Base-by-base conservation (phyloP, 768 basidiomycete species). In the Psilocybe azurescens region DNA sequence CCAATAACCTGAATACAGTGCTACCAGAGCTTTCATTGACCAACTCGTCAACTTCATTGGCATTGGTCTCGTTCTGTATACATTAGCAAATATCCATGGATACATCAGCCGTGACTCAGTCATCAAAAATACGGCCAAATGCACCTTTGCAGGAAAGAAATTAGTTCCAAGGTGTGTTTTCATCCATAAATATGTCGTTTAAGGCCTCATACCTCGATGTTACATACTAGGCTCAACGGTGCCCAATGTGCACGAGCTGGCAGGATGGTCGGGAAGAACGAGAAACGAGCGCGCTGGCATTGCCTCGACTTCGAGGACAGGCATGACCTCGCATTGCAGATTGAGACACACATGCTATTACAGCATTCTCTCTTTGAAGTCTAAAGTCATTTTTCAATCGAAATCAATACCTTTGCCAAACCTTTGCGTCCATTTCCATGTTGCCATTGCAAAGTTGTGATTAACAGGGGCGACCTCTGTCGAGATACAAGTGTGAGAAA, bases 211-310 rank as follows among this genome's bases (percentile, higher is more conserved):
- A 50, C 24, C 24, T 24, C 24, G 24, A 24, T 24, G 2, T 48
- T 18, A 41, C 24, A 24, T 24, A 24, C 1, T 44, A 80, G 78
- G 78, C 78, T 0, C 72, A 69, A 53, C 65, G 78, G 24, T 79
- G 77, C 52, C 73, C 77, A n/a, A 74, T 79, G 67, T 81, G 80
- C 56, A 78, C 77, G 5, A 74, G 74, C 18, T 81, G 79, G 80
- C 68, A 74, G 7, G 79, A 81, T 61, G 79, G 79, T 4, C 70
- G 79, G 33, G 79, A 80, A 60, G 79, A 80, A 11, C 66, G 61
- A 16, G 74, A 74, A 60, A 71, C 68, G 5, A 70, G 63, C 57
- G 69, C 64, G 2, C 39, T 72, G 38, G 24, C 24, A 24, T 2
- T 24, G 24, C 24, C 24, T 24, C 24, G 24, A 24, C 24, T 24